These are phyloP conservation scores for Sporothrix brasiliensis DNA, from an alignment of 2,329 filamentous ascomycete species.

Conservation along the genomic window DNA sequence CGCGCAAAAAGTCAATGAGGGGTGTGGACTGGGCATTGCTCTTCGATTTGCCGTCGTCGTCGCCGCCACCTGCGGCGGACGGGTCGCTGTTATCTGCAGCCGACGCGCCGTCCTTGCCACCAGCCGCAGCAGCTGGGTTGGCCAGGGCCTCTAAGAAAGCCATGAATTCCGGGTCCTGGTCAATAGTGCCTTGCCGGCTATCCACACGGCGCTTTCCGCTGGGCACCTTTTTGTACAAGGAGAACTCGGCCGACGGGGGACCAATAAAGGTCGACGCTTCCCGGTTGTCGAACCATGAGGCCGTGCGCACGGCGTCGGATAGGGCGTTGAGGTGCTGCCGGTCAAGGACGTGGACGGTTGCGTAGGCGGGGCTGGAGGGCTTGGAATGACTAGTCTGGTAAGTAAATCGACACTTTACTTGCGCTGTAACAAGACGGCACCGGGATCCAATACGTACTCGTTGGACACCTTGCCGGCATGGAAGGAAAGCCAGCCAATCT, in stretches of 20 bases:
- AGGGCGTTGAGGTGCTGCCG: constrained; percentile 68
- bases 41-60: constrained; percentile 56
- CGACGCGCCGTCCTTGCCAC: constrained; percentile 15
- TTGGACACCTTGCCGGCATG: constrained; percentile 71
- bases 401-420: background rate
- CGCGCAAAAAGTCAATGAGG: constrained; percentile 83
- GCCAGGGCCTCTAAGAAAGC: constrained; percentile 86
- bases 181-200: constrained; percentile 88
- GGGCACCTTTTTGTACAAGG: constrained; percentile 81
- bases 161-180: constrained; percentile 95
- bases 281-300: constrained; percentile 79
- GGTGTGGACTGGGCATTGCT: constrained; percentile 78
- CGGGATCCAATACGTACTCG: constrained; percentile 63
- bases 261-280: constrained; percentile 76
- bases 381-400: constrained; percentile 70
- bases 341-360: constrained; percentile 79
- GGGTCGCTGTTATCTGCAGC: constrained; percentile 13
- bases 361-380: constrained; percentile 76
- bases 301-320: constrained; percentile 68
- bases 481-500: constrained; percentile 80
- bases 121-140: constrained; percentile 54
- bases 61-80: constrained; percentile 35
- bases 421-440: background rate
- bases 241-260: constrained; percentile 78
- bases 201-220: constrained; percentile 74